Evolutionary conservation across 305 asterid species (phyloP).

Genomic region (Andrographis paniculata): DNA sequence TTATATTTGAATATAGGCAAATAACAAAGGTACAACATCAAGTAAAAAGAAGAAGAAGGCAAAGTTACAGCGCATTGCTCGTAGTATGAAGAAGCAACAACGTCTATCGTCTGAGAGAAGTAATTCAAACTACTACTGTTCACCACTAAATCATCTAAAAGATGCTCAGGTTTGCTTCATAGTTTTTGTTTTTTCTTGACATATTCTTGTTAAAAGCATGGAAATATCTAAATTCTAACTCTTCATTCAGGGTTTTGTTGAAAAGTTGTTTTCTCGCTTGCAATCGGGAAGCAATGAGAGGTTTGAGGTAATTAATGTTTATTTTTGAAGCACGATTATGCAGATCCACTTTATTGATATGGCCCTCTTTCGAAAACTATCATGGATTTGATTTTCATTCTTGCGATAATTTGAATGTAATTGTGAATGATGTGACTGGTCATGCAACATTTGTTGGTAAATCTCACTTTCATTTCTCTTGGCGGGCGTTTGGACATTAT

Average conservation of each 20-base stretch:
- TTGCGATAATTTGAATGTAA: too few relatives aligned
- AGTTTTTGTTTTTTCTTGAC: background rate
- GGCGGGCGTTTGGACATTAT: too few relatives aligned
- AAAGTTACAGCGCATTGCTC: slow-evolving; percentile 73
- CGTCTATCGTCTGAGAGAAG: slow-evolving; percentile 54
- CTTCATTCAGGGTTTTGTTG: slow-evolving; percentile 70
- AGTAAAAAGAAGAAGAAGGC: slow-evolving; percentile 99
- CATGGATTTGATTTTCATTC: too few relatives aligned
- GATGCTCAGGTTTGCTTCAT: slow-evolving; percentile 70
- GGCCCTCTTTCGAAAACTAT: slow-evolving; percentile 10
- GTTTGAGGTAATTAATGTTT: slow-evolving; percentile 60
- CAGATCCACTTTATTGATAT: slow-evolving; percentile 1
- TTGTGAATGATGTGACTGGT: too few relatives aligned
- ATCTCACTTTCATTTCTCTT: too few relatives aligned
- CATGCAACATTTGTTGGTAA: too few relatives aligned
- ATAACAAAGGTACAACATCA: slow-evolving; percentile 75
- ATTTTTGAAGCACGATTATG: slow-evolving; percentile 1
- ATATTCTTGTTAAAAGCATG: slow-evolving; percentile 8
- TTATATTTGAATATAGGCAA: slow-evolving; percentile 48
- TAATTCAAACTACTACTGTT: slow-evolving; percentile 38
- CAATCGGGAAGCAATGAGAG: slow-evolving; percentile 53
- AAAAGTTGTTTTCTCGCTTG: slow-evolving; percentile 81
- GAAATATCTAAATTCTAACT: slow-evolving; percentile 11
- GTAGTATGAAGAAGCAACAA: slow-evolving; percentile 94
- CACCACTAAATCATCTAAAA: slow-evolving; percentile 89